These are phyloP conservation scores for Magnusiomyces magnusii DNA, from an alignment of 1,139 yeast genomes.

Conservation along the genomic window DNA sequence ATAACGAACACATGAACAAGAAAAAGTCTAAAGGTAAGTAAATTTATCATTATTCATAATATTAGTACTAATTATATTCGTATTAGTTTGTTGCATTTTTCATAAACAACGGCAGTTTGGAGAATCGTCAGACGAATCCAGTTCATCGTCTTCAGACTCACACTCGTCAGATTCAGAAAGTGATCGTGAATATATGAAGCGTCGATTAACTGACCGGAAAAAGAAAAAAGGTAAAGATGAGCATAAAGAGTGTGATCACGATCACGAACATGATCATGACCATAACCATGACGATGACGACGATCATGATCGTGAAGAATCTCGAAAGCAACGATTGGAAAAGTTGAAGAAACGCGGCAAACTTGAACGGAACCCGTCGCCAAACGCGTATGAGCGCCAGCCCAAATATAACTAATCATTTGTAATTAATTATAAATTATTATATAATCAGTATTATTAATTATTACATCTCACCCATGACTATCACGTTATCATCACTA, in stretches of 20 bases:
- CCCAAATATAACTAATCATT: conserved; percentile 19
- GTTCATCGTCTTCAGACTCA: conserved; percentile 33
- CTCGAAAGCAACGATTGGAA: conserved; percentile 1
- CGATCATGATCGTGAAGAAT: neutral
- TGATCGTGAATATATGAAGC: conserved; percentile 18
- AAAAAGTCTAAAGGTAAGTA: conserved; percentile 58
- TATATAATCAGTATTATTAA: too few species aligned
- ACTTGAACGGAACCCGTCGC: conserved; percentile 18
- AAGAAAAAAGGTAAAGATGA: conserved; percentile 8
- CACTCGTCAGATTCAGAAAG: conserved; percentile 24
- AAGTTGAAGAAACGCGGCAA: conserved; percentile 4
- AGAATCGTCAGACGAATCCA: conserved; percentile 43
- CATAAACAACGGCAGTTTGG: conserved; percentile 76
- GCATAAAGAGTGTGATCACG: conserved; percentile 8
- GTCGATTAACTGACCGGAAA: neutral
- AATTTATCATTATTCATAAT: conserved; percentile 33
- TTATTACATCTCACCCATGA: too few species aligned
- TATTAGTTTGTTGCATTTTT: conserved; percentile 75
- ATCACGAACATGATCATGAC: conserved; percentile 15
- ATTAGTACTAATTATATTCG: conserved; percentile 17
- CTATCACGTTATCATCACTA: neutral
- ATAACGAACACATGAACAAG: conserved; percentile 79
- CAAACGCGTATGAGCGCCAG: conserved; percentile 37
- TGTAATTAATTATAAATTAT: too few species aligned
- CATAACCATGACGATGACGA: conserved; percentile 12